Evolutionary conservation across 495 filamentous ascomycete species (phyloP), one percentile per base, ranked within the genome.

Genomic region (Apiosordaria backusii): DNA sequence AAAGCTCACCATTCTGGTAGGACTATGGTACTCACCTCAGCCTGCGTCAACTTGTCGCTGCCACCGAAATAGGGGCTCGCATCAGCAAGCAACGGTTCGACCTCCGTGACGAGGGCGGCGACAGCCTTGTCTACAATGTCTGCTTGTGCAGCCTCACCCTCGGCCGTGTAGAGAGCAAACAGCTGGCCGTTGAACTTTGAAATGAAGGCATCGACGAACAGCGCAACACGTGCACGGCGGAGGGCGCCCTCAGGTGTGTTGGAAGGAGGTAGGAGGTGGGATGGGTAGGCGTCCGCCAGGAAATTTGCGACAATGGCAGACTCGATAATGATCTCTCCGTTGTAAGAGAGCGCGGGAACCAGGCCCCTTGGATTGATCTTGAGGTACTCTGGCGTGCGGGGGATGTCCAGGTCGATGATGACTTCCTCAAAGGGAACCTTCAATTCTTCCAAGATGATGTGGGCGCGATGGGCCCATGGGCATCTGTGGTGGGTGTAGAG

Each of bases 341-440:
- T 84, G 78, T 91, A 90, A 35, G 84, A 85, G 23, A 96, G 71
- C 0, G 85, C 79, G 25, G 92, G 92, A 50, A 97, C 92, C 18
- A 92, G 84, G 26, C 92, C 92, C 57, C 91, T 87, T 72, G 91
- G 92, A 79, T 96, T 97, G 74, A 97, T 80, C 59, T 90, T 82
- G 4, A 96, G 85, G 75, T 96, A 96, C 84, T 91, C 93, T n/a
- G 85, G 80, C 60, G 91, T 90, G 10, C 92, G 88, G 0, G 92
- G 92, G 4, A 70, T 83, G 68, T 76, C 71, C 57, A 97, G 82
- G 73, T 93, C 89, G 73, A 97, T 92, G 62, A 86, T 87, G 70
- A 92, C 90, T 70, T 94, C 90, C 67, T 94, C 87, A 68, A 87
- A 95, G 1, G 88, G 84, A 21, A 96, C 72, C 26, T 85, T 83